Percentiles rank a stretch among this genome's conserved stretches.
Conservation (phyloP, 208 protist species). For the Leishmania martiniquensis region DNA sequence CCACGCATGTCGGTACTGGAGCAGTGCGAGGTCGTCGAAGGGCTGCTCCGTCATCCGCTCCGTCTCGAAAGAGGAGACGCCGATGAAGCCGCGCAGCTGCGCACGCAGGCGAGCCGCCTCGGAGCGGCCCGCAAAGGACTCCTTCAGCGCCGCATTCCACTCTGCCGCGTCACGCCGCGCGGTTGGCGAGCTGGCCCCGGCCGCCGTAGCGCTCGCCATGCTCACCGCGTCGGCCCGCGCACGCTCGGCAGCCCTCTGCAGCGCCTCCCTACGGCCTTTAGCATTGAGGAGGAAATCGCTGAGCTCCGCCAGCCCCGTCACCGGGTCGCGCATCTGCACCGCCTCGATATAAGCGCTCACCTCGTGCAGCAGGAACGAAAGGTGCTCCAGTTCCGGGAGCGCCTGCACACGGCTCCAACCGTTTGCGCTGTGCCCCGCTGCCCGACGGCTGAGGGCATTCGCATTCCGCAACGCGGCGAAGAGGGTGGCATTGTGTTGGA, state of each 20-base stretch:
- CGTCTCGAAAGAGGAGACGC: slow-evolving; percentile 10
- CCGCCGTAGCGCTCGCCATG: neutral
- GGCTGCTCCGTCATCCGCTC: slow-evolving; percentile 27
- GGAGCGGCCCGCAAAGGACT: slow-evolving; percentile 2
- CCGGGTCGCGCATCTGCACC: slow-evolving; percentile 24
- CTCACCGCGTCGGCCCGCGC: slow-evolving; percentile 6
- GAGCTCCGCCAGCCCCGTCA: slow-evolving; percentile 23
- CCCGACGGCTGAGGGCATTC: neutral
- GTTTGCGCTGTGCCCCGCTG: neutral
- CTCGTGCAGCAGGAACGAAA: slow-evolving; percentile 15
- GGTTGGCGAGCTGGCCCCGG: neutral
- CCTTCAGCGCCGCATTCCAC: slow-evolving; percentile 21
- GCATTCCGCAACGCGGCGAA: slow-evolving; percentile 5
- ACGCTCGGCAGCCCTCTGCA: slow-evolving; percentile 24
- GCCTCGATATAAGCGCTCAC: slow-evolving; percentile 26
- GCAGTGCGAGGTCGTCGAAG: slow-evolving; percentile 48
- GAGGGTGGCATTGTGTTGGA: slow-evolving; percentile 17
- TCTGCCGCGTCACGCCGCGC: neutral
- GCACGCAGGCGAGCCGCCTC: slow-evolving; percentile 25
- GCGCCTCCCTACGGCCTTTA: slow-evolving; percentile 16
- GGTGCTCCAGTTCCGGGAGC: slow-evolving; percentile 24
- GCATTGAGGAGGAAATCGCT: slow-evolving; percentile 31
- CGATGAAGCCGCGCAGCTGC: slow-evolving; percentile 27
- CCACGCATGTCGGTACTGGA: slow-evolving; percentile 40
- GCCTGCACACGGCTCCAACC: slow-evolving; percentile 11